Conservation (phyloP, 352 stramenopile species). For the Globisporangium perplexum region DNA sequence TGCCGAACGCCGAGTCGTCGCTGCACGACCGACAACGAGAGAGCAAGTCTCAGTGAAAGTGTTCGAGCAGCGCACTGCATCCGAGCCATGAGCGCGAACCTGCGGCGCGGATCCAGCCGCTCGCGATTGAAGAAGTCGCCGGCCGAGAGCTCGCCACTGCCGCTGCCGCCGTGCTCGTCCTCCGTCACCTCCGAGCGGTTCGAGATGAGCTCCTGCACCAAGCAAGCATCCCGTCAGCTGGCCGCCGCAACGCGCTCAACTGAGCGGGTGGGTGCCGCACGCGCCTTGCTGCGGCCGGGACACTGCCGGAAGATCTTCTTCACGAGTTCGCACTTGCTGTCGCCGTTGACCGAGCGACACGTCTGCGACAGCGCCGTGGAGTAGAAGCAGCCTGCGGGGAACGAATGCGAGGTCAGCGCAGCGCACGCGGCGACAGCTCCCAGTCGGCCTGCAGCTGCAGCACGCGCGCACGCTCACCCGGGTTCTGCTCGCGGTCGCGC, state of each 20-base stretch:
- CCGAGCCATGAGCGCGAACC: too few relatives aligned
- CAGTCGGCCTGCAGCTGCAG: too few relatives aligned
- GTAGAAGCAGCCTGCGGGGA: conserved; percentile 69
- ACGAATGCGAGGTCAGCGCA: background rate
- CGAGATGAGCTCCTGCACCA: conserved; percentile 56
- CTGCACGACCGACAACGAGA: too few relatives aligned
- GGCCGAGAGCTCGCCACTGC: conserved; percentile 21
- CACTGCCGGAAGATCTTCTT: conserved; percentile 86
- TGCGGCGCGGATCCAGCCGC: conserved; percentile 48
- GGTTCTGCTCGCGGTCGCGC: conserved; percentile 65
- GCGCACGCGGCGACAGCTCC: too few relatives aligned
- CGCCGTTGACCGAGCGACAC: conserved; percentile 72
- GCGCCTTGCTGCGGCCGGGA: conserved; percentile 51
- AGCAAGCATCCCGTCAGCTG: background rate
- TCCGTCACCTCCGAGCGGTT: conserved; percentile 76
- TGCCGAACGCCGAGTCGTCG: conserved; percentile 25
- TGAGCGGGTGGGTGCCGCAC: background rate
- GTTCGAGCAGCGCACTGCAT: too few relatives aligned
- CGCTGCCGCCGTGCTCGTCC: conserved; percentile 42
- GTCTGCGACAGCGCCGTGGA: conserved; percentile 74
- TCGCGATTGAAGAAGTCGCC: conserved; percentile 72
- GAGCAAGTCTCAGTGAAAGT: too few relatives aligned
- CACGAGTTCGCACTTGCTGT: conserved; percentile 82
- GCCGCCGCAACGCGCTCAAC: too few relatives aligned
- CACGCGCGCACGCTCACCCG: conserved; percentile 17